A percentile compares a stretch with the other conserved stretches of the same genome.
Conservation (phyloP, 2,329 filamentous ascomycete species). For the Rutstroemia sydowiana region DNA sequence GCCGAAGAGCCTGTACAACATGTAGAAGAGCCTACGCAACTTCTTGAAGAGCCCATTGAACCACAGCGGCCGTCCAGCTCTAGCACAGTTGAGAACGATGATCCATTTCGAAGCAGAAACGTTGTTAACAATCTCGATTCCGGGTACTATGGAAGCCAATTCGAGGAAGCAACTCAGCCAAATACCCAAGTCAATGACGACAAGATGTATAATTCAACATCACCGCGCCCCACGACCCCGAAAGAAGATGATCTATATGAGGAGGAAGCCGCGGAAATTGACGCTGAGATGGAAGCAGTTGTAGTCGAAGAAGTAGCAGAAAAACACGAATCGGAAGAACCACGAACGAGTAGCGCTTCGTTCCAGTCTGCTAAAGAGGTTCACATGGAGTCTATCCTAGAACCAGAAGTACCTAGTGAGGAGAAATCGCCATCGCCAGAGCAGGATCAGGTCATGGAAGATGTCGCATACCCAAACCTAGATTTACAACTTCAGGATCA, state of each 20-base stretch:
- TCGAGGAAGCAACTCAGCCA: slow-evolving; percentile 14
- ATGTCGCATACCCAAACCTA: slow-evolving; percentile 18
- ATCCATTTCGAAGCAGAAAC: slow-evolving; percentile 21
- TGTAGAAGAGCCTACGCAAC: too few relatives aligned
- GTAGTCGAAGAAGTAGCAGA: slow-evolving; percentile 13
- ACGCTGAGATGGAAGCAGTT: neutral
- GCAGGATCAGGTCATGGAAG: slow-evolving; percentile 6
- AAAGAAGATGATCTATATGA: slow-evolving; percentile 2
- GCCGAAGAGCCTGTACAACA: too few relatives aligned
- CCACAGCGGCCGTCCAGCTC: neutral
- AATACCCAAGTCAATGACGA: slow-evolving; percentile 16
- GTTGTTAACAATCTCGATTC: slow-evolving; percentile 47
- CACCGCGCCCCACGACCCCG: slow-evolving; percentile 3
- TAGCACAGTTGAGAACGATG: slow-evolving; percentile 8
- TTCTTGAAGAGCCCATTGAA: too few relatives aligned
- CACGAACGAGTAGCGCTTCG: slow-evolving; percentile 26
- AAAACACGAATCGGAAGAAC: slow-evolving; percentile 20
- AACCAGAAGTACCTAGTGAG: neutral
- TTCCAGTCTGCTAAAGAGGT: slow-evolving; percentile 41
- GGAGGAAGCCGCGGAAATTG: neutral
- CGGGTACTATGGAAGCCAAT: slow-evolving; percentile 63
- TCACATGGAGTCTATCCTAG: slow-evolving; percentile 21
- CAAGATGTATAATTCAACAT: neutral
- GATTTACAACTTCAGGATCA: slow-evolving; percentile 21
- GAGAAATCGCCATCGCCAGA: neutral